Conservation (phyloP, 257 asterid genomes). For the Dorcoceras hygrometricum region DNA sequence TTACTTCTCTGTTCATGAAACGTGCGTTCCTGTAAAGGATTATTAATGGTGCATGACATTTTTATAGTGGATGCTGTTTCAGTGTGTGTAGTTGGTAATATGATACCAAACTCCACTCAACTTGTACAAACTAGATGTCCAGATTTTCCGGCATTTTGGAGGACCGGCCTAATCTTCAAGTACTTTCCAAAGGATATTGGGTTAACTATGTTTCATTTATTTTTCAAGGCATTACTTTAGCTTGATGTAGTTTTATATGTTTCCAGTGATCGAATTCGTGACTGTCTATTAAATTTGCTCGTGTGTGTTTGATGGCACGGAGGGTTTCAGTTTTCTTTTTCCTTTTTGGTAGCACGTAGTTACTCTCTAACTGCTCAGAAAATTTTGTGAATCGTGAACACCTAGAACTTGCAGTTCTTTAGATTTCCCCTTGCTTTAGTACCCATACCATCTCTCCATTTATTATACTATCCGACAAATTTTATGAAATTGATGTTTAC, state of each 20-base stretch:
- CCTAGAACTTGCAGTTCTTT: neutral
- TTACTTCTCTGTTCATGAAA: too few species aligned
- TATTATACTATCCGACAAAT: neutral
- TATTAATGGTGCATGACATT: too few species aligned
- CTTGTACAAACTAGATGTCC: slow-evolving; percentile 27
- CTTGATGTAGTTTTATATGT: neutral
- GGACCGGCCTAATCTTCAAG: slow-evolving; percentile 50
- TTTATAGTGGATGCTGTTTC: neutral
- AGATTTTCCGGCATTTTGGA: slow-evolving; percentile 49
- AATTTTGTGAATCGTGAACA: slow-evolving; percentile 9
- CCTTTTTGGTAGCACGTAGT: neutral
- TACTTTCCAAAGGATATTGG: slow-evolving; percentile 22
- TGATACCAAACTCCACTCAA: neutral
- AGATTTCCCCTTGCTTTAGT: neutral
- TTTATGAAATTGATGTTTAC: neutral
- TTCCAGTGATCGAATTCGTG: slow-evolving; percentile 9
- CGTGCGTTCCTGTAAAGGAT: neutral
- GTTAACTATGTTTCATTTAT: slow-evolving; percentile 16
- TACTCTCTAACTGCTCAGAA: slow-evolving; percentile 10
- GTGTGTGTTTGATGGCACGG: slow-evolving; percentile 5
- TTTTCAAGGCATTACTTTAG: slow-evolving; percentile 1
- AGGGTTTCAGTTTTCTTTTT: neutral
- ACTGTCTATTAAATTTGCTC: slow-evolving; percentile 16
- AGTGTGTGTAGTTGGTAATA: neutral
- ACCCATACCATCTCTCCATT: neutral